Conservation (phyloP, 2,329 filamentous ascomycete species). For the Nannizziopsis arthrosporioides region DNA sequence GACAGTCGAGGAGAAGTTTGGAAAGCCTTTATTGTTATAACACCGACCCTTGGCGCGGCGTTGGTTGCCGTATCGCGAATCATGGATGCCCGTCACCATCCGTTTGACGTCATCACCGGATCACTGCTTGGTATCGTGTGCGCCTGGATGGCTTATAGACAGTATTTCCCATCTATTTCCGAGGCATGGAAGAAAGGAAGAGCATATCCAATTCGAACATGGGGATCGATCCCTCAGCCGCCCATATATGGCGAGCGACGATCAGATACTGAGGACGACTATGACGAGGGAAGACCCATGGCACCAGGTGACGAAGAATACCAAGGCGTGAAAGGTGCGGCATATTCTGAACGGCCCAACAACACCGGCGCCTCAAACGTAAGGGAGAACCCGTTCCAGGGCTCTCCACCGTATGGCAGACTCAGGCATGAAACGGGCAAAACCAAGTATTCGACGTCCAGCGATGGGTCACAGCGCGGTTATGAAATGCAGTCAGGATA, state of each 20-base stretch:
- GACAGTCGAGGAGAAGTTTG: slow-evolving; percentile 51
- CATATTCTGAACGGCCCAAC: slow-evolving; percentile 16
- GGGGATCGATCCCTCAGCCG: slow-evolving; percentile 30
- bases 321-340: slow-evolving; percentile 8
- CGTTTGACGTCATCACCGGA: slow-evolving; percentile 49
- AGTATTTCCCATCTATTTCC: slow-evolving; percentile 47
- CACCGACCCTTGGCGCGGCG: slow-evolving; percentile 43
- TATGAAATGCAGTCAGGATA: slow-evolving; percentile 14
- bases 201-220: slow-evolving; percentile 47
- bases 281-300: slow-evolving; percentile 23
- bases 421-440: background rate
- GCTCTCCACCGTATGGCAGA: slow-evolving; percentile 1
- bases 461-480: slow-evolving; percentile 9
- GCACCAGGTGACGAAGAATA: slow-evolving; percentile 21
- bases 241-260: slow-evolving; percentile 7
- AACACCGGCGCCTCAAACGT: slow-evolving; percentile 14
- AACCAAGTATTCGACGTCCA: slow-evolving; percentile 10
- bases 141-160: slow-evolving; percentile 44
- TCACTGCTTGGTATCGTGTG: slow-evolving; percentile 42
- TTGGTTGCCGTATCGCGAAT: slow-evolving; percentile 47
- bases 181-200: slow-evolving; percentile 48
- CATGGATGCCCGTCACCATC: slow-evolving; percentile 51
- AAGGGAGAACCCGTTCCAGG: slow-evolving; percentile 11
- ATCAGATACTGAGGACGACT: slow-evolving; percentile 11
- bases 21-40: slow-evolving; percentile 45